Evolutionary conservation across 805 yeast species (phyloP), one percentile per base, ranked within the genome.

Genomic region (Candida xiaguanensis): DNA sequence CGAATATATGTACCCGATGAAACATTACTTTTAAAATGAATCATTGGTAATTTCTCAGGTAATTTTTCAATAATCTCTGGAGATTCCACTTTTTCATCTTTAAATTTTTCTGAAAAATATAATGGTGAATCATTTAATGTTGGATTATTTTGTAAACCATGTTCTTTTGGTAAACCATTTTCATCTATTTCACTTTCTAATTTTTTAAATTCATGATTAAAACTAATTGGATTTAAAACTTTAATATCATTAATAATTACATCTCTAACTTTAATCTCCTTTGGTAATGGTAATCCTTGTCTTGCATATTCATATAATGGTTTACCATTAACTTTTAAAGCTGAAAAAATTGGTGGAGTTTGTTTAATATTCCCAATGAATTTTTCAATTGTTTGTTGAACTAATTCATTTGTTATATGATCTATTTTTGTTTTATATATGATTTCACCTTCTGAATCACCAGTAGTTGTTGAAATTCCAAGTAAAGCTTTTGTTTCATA

Each of bases 1-100:
- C 99, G 74, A 35, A 93, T 89, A 53, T 93, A 93, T 0, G 98
- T 93, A 1, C 99, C 99, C 0, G 97, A 88, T 1, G 96, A 84
- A 1, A 91, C 99, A 25, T 77, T 74, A 3, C 95, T 77, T 12
- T 73, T 75, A 48, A 93, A 77, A 50, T 84, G 90, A 18, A 91
- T 51, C 35, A 83, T 50, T 2, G 95, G 93, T 2, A 87, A 80
- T 45, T 74, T 69, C 2, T 66, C 73, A 2, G 70, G 70, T 5
- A 65, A 67, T 2, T 49, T 42, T 15, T 68, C 67, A n/a, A 74
- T 47, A 1, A 61, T 58, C 16, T 55, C 57, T 4, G 77, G 68
- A 13, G 65, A 59, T 3, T 60, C 74, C 1, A 65, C 58, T 20
- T 56, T 56, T 26, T 67, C 68, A 8, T 73, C 67, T 27, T 60